Percentiles rank a stretch among this genome's conserved stretches.
These are phyloP conservation scores for Dendrothele bispora DNA, from an alignment of 768 basidiomycete genomes.

Conservation along the genomic window DNA sequence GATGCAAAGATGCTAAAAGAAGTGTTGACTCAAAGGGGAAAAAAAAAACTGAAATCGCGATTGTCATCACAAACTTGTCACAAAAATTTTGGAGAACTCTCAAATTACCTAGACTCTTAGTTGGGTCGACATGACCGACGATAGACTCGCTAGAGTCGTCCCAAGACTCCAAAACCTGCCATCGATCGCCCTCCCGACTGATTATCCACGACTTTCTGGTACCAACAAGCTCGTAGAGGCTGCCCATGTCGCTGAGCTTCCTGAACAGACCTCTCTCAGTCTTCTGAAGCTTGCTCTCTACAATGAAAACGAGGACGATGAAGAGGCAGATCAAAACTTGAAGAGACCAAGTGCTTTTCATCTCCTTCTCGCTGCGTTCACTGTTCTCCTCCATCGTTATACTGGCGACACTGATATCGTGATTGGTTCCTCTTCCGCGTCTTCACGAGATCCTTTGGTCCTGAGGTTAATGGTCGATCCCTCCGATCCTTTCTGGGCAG, in stretches of 20 bases:
- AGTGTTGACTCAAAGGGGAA: too few species aligned
- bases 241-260: conserved; percentile 67
- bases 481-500: conserved; percentile 83
- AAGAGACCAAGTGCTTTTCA: conserved; percentile 83
- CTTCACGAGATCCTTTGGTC: conserved; percentile 75
- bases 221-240: conserved; percentile 83
- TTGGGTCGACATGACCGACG: conserved; percentile 39
- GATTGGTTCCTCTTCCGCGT: conserved; percentile 84
- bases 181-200: conserved; percentile 89
- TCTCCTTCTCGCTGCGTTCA: conserved; percentile 88
- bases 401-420: conserved; percentile 94
- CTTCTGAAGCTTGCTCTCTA: conserved; percentile 82
- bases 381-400: conserved; percentile 87
- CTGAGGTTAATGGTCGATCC: conserved; percentile 84
- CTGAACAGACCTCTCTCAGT: conserved; percentile 72
- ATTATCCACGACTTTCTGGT: conserved; percentile 85
- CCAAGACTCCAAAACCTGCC: conserved; percentile 78
- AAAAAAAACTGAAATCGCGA: too few species aligned
- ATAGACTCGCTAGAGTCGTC: conserved; percentile 55
- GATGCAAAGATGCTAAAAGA: too few species aligned
- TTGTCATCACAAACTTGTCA: too few species aligned
- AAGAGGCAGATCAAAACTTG: conserved; percentile 33
- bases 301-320: conserved; percentile 57
- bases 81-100: too few species aligned
- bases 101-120: too few species aligned